Base-by-base conservation (phyloP, 2,329 filamentous ascomycete genomes). In the Alternaria infectoria region DNA sequence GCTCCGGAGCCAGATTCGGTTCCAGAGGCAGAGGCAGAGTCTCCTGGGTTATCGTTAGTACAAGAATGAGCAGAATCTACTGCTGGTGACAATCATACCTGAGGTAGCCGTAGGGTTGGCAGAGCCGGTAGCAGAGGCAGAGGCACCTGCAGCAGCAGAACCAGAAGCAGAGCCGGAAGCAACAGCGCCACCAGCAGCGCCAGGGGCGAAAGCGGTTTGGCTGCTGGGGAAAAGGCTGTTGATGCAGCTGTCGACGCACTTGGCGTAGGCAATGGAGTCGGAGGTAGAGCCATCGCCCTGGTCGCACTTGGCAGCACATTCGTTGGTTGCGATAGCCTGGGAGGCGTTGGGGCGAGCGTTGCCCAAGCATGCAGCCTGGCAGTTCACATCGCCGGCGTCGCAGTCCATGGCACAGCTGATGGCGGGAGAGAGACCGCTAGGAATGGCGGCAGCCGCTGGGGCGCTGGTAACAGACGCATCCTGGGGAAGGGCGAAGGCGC, bases 331-430 rank as follows among this genome's bases (percentile, higher is more conserved):
- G 70, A 85, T 82, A 70, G 80, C 83, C 75, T 85, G 81, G 51
- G 74, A 72, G n/a, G 81, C 79, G 74, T 82, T 83, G 65, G 86
- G 86, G 74, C 83, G 86, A 30, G 86, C 85, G 43, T 83, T 82
- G 40, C 82, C 79, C 68, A 83, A 79, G 78, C 86, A 88, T 13
- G 76, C 72, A 40, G 86, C 86, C 66, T 81, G 75, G 79, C 86
- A 88, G 77, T 82, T 85, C 57, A 84, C 77, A 69, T 87, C 84
- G 45, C 66, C 77, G 19, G 73, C 59, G 36, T 68, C 63, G 71
- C 86, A 86, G 80, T 62, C 17, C 49, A 60, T 36, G n/a, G 76
- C 67, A 68, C 80, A 81, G 70, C 74, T 76, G 43, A 77, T 68
- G 7, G 68, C 58, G 15, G 79, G 74, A 21, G 72, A 68, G 32